Evolutionary conservation across 2,329 filamentous ascomycete genomes (phyloP).

Genomic region (Phialophora tarda): DNA sequence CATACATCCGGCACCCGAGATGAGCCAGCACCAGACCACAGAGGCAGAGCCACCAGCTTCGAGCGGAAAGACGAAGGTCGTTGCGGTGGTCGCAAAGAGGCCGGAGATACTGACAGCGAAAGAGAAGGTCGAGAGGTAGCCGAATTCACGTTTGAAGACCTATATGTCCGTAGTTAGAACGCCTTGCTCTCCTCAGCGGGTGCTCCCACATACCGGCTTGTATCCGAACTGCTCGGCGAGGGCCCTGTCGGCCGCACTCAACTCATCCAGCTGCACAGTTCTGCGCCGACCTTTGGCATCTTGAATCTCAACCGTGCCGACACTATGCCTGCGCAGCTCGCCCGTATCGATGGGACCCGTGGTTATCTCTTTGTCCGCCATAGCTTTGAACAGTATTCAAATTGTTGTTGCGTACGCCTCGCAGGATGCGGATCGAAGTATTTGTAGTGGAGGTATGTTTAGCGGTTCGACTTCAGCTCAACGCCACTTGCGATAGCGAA

Average conservation of each 20-base stretch:
- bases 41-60: conserved; percentile 60
- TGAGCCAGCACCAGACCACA: conserved; percentile 65
- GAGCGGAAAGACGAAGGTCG: conserved; percentile 62
- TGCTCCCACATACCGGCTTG: conserved; percentile 40
- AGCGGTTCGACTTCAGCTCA: conserved; percentile 29
- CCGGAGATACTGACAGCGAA: conserved; percentile 65
- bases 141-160: conserved; percentile 61
- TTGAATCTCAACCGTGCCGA: conserved; percentile 33
- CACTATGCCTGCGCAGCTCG: conserved; percentile 32
- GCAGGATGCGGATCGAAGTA: not conserved
- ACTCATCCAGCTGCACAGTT: conserved; percentile 39
- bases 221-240: conserved; percentile 45
- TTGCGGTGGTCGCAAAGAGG: conserved; percentile 62
- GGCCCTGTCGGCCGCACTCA: conserved; percentile 41
- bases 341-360: conserved; percentile 22
- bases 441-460: conserved; percentile 7
- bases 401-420: not conserved
- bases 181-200: not conserved
- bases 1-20: conserved; percentile 62
- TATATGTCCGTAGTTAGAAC: conserved; percentile 11
- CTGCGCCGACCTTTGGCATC: conserved; percentile 32
- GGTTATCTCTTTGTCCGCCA: conserved; percentile 24
- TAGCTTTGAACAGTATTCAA: conserved; percentile 2
- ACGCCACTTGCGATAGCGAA: conserved; percentile 37
- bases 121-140: conserved; percentile 64